Evolutionary conservation across 2,329 filamentous ascomycete species (phyloP), one percentile per base, ranked within the genome.

Genomic region (Stachybotrys elegans): DNA sequence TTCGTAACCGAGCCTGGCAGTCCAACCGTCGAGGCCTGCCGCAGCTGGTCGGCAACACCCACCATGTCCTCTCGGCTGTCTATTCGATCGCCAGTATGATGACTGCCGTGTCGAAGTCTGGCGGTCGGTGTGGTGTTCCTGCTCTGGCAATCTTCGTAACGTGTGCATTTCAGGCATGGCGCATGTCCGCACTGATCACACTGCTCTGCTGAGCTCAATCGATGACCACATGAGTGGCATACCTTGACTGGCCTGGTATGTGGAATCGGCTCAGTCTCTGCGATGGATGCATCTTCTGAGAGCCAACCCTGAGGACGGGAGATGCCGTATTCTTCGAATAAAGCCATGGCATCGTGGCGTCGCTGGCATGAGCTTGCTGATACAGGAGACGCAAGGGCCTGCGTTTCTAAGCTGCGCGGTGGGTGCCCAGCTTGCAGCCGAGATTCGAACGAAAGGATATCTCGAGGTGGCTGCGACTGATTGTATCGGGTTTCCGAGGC

Each of bases 181-280:
- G 62, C 65, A 53, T 80, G 77, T 1, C 71, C 73, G 50, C 76
- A 80, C 34, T 65, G 66, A 22, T 61, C 54, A 50, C 75, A 80
- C 37, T 63, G 63, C 8, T 59, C 59, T 22, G 62, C 59, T 12
- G 62, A 58, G 36, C 54, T 60, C 29, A 71, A 64, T 32, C 59
- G 61, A 36, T 66, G 63, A 12, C 68, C 69, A 50, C 76, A 81
- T 9, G 73, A 58, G 51, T 79, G 76, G 47, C 76, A 80, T 21
- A 70, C 57, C 42, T 65, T 68, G 32, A 57, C 53, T 35, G 55
- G 52, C 45, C 59, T 62, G 36, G 47, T 45, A 6, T 42, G 42
- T 35, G 38, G 29, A 46, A 46, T 53, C 48, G 22, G 54, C 51
- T 48, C 17, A 8, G 46, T 35, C 43, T 49, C 46, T 25, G 32